phyloP scores from a whole-genome alignment of 225 moss, liverwort and hornwort genomes.

The Pleurozium schreberi region DNA sequence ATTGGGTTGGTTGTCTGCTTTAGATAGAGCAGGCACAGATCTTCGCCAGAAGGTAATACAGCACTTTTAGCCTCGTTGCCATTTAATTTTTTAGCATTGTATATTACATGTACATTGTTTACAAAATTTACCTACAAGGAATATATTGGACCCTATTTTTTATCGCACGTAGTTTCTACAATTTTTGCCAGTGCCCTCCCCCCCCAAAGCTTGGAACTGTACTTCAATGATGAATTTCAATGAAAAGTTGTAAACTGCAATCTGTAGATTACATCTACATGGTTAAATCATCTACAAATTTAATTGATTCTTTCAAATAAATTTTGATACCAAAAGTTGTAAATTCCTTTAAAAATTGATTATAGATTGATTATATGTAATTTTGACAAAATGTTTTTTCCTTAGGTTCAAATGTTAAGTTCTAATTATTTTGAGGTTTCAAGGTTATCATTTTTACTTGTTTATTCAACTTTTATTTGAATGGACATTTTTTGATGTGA shows the following conservation, averaged over 20 bases:
- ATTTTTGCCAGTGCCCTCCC: too few relatives aligned
- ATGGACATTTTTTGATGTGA: not conserved
- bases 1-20: slow-evolving; percentile 73
- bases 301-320: not conserved
- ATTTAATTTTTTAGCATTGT: too few relatives aligned
- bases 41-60: slow-evolving; percentile 61
- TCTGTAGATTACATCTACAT: not conserved
- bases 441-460: not conserved
- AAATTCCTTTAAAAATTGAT: not conserved
- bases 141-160: too few relatives aligned
- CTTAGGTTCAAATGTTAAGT: not conserved
- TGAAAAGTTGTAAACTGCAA: not conserved
- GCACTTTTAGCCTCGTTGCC: not conserved
- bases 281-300: not conserved
- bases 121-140: too few relatives aligned
- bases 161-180: too few relatives aligned
- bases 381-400: too few relatives aligned
- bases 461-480: not conserved
- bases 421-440: not conserved
- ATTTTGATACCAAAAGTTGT: not conserved
- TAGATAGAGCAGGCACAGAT: slow-evolving; percentile 64
- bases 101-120: too few relatives aligned
- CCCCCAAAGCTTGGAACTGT: too few relatives aligned
- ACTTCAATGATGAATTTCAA: not conserved
- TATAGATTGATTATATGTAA: not conserved